Percentiles rank a stretch among this genome's conserved stretches.
These are phyloP conservation scores for Polychaeton citri DNA, from an alignment of 2,329 filamentous ascomycete species.

Conservation along the genomic window DNA sequence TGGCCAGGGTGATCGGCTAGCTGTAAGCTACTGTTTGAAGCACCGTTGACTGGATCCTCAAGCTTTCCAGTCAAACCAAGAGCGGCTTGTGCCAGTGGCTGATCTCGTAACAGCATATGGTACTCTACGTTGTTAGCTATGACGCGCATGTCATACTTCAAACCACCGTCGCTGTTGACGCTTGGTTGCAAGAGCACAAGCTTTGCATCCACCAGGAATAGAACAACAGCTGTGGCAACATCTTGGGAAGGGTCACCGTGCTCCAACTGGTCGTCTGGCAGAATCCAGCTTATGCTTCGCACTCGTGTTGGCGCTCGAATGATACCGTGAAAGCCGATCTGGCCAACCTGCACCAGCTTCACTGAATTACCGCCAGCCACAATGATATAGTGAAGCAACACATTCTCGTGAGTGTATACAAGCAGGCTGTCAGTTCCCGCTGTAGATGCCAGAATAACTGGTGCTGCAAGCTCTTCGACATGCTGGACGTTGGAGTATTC, in stretches of 20 bases:
- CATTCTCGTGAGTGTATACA: conserved; percentile 94
- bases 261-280: conserved; percentile 78
- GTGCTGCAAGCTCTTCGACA: conserved; percentile 62
- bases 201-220: conserved; percentile 96
- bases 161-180: conserved; percentile 62
- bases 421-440: conserved; percentile 88
- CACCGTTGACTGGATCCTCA: no score
- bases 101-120: conserved; percentile 83
- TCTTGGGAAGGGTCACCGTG: conserved; percentile 93
- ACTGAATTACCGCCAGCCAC: conserved; percentile 56
- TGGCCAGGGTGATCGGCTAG: conserved; percentile 21
- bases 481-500: conserved; percentile 62
- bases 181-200: conserved; percentile 84
- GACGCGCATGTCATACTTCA: conserved; percentile 97
- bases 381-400: conserved; percentile 90
- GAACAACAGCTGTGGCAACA: conserved; percentile 79
- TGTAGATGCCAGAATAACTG: conserved; percentile 62
- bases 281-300: conserved; percentile 84
- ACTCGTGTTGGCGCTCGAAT: conserved; percentile 87
- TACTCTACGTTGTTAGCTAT: conserved; percentile 95
- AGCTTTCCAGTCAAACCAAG: background rate
- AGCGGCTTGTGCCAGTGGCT: conserved; percentile 26
- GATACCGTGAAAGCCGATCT: conserved; percentile 94
- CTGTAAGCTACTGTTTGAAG: conserved; percentile 5
- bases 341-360: conserved; percentile 80